Conservation (phyloP, 164 flowering plant genomes). For the Annona cherimola region DNA sequence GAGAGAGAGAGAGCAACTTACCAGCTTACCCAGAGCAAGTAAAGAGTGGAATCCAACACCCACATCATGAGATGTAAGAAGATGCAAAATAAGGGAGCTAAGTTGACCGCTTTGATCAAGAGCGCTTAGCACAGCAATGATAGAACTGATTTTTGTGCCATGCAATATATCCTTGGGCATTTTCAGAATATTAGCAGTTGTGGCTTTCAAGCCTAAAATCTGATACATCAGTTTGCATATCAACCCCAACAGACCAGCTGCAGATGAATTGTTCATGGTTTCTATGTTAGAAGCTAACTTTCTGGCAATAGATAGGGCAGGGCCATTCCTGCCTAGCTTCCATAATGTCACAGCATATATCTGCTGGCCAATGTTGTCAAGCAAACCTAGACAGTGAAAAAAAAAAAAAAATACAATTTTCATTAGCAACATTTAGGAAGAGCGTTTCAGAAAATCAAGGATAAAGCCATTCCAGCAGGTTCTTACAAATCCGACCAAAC, state of each 20-base stretch:
- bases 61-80: constrained; percentile 48
- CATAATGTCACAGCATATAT: constrained; percentile 75
- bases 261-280: constrained; percentile 38
- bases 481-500: background rate
- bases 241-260: constrained; percentile 45
- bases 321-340: constrained; percentile 61
- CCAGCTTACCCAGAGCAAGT: constrained; percentile 63
- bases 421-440: background rate
- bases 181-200: constrained; percentile 51
- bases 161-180: constrained; percentile 60
- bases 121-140: constrained; percentile 60
- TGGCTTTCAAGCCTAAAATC: constrained; percentile 61
- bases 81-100: constrained; percentile 41
- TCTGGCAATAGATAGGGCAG: constrained; percentile 53
- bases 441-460: background rate
- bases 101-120: constrained; percentile 53
- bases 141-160: constrained; percentile 59
- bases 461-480: background rate
- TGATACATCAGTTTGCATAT: constrained; percentile 61
- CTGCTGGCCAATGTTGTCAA: constrained; percentile 58
- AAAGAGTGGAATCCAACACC: constrained; percentile 57
- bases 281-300: constrained; percentile 43
- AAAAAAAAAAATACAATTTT: constrained; percentile 1
- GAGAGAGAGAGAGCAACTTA: constrained; percentile 26
- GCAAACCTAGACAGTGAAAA: constrained; percentile 46